Conservation (phyloP, 192 early-diverging fungal species). For the Coemansia sp. region DNA sequence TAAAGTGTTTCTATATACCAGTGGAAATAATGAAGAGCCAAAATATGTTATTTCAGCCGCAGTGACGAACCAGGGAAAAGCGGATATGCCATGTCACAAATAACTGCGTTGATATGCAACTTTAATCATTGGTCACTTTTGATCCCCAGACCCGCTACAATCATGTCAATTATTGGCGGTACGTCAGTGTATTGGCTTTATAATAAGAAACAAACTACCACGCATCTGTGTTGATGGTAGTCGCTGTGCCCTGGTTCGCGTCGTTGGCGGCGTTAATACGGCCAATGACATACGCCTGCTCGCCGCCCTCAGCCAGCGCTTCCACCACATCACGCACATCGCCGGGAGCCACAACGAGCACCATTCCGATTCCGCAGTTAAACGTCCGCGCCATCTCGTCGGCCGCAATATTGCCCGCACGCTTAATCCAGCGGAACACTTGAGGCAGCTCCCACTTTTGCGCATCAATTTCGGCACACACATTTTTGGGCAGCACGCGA, state of each 20-base stretch:
- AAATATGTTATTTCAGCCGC: no score
- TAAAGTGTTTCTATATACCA: no score
- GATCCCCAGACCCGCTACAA: background rate
- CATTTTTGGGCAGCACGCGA: constrained; percentile 80
- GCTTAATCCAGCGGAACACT: constrained; percentile 96
- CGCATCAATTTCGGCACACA: constrained; percentile 85
- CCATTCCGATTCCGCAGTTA: constrained; percentile 99
- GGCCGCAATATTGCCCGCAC: constrained; percentile 61
- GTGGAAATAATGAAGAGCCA: no score
- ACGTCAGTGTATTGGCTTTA: background rate
- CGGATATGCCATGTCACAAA: no score
- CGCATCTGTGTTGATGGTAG: constrained; percentile 28
- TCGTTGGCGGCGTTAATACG: constrained; percentile 36
- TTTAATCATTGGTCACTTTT: no score
- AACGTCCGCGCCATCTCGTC: constrained; percentile 95
- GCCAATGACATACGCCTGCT: constrained; percentile 74
- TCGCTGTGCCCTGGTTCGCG: constrained; percentile 3
- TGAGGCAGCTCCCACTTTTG: constrained; percentile 75
- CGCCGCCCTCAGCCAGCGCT: constrained; percentile 62
- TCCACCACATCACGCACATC: constrained; percentile 62
- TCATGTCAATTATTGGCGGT: background rate
- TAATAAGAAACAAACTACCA: constrained; percentile 18
- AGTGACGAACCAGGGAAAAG: no score
- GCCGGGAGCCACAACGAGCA: constrained; percentile 73
- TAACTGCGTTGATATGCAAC: no score